Conservation (phyloP, 2,329 filamentous ascomycete species). For the Arachnopeziza araneosa region DNA sequence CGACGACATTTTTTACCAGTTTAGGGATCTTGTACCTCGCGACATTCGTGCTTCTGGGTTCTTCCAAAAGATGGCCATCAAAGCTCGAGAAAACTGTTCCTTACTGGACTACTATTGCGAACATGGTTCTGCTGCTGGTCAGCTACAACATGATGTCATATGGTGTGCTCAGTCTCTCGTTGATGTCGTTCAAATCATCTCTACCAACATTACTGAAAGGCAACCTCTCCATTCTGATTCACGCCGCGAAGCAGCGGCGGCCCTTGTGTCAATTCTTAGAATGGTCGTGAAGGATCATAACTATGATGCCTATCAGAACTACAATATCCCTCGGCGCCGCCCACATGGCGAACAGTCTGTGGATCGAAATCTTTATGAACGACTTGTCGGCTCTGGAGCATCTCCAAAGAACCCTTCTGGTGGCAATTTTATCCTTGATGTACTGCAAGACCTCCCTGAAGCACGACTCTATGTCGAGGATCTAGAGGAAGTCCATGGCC, state of each 20-base stretch:
- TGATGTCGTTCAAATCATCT: constrained; percentile 23
- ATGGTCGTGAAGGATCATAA: constrained; percentile 23
- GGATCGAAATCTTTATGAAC: constrained; percentile 26
- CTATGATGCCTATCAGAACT: constrained; percentile 19
- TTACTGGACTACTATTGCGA: constrained; percentile 22
- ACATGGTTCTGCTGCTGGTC: constrained; percentile 15
- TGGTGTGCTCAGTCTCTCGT: constrained; percentile 24
- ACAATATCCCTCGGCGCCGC: constrained; percentile 17
- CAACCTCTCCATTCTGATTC: constrained; percentile 16
- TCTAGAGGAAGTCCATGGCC: constrained; percentile 16
- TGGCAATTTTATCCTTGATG: constrained; percentile 23
- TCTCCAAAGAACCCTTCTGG: constrained; percentile 14
- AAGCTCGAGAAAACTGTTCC: constrained; percentile 17
- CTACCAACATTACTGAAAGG: constrained; percentile 12
- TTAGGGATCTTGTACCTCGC: constrained; percentile 19
- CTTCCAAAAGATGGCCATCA: constrained; percentile 22
- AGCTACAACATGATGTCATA: constrained; percentile 19
- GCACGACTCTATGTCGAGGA: constrained; percentile 18
- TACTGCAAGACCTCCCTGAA: constrained; percentile 24
- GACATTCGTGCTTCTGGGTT: constrained; percentile 21
- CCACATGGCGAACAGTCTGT: constrained; percentile 19
- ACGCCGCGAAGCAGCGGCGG: constrained; percentile 19
- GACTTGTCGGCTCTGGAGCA: constrained; percentile 20
- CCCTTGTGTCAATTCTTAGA: constrained; percentile 21
- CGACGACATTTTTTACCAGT: constrained; percentile 22